These are phyloP conservation scores for Vaccinium macrocarpon DNA, from an alignment of 148 eudicot species.

Conservation along the genomic window DNA sequence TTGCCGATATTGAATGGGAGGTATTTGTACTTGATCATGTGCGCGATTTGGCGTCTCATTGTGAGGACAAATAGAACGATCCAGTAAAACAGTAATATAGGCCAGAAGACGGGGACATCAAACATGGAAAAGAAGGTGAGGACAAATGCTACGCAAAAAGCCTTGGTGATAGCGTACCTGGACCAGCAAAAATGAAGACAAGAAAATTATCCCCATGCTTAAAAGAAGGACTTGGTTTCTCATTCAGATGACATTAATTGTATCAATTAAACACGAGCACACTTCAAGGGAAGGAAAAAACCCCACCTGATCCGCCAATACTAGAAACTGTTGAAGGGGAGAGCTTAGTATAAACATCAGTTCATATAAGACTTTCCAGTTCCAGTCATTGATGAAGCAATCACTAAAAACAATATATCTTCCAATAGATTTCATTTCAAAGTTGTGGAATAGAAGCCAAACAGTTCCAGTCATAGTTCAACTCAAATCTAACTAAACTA, in stretches of 20 bases:
- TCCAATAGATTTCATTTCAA: not conserved
- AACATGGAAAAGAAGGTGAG: constrained; percentile 68
- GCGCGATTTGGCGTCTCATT: constrained; percentile 87
- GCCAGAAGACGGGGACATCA: constrained; percentile 84
- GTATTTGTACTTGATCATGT: constrained; percentile 88
- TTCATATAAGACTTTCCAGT: not conserved
- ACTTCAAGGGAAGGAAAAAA: not conserved
- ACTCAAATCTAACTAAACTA: constrained; percentile 15
- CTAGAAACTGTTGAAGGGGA: not conserved
- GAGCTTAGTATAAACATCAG: not conserved
- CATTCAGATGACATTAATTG: not conserved
- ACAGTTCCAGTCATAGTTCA: not conserved
- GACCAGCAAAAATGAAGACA: constrained; percentile 8
- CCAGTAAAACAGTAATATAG: constrained; percentile 73
- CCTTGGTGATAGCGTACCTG: constrained; percentile 79
- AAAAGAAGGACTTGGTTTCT: not conserved
- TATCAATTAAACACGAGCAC: not conserved
- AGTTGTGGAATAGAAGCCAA: not conserved
- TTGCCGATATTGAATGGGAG: constrained; percentile 79
- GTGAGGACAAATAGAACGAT: constrained; percentile 74
- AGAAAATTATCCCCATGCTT: not conserved
- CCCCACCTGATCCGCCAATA: too few species aligned
- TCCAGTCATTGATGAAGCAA: not conserved
- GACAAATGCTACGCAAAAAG: constrained; percentile 53
- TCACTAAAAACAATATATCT: not conserved